phyloP scores from a whole-genome alignment of 495 filamentous ascomycete species.

The Hypoxylon intermedium region DNA sequence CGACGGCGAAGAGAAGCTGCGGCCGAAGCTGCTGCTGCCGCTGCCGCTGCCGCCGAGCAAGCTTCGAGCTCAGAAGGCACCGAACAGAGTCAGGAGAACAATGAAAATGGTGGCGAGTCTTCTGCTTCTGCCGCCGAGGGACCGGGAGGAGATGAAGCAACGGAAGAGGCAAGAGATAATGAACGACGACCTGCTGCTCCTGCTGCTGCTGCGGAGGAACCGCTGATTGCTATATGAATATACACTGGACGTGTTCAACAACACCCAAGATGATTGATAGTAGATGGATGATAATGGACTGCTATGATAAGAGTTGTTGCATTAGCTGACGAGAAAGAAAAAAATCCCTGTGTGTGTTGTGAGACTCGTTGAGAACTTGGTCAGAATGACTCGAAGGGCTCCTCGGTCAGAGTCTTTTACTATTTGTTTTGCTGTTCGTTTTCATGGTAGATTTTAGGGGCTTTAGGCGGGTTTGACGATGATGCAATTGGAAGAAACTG shows the following conservation, averaged over 20 bases:
- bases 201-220: conserved; percentile 21
- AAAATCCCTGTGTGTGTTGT: neutral
- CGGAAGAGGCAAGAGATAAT: conserved; percentile 5
- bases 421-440: too few relatives aligned
- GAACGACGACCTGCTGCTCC: conserved; percentile 4
- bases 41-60: conserved; percentile 19
- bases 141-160: neutral
- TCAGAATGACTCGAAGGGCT: neutral
- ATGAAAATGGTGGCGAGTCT: neutral
- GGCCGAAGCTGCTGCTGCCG: conserved; percentile 50
- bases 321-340: neutral
- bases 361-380: neutral
- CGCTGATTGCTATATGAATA: conserved; percentile 12
- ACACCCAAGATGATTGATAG: neutral
- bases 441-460: too few relatives aligned
- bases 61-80: conserved; percentile 13
- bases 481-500: too few relatives aligned
- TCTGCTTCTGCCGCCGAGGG: neutral
- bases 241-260: neutral
- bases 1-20: conserved; percentile 56
- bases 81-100: conserved; percentile 2
- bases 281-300: neutral
- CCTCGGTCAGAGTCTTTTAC: too few relatives aligned
- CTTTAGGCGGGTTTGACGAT: too few relatives aligned
- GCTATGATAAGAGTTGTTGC: neutral